A percentile compares a stretch with the other conserved stretches of the same genome.
phyloP scores from a whole-genome alignment of 2,329 filamentous ascomycete genomes.

The Microthyrium microscopicum region DNA sequence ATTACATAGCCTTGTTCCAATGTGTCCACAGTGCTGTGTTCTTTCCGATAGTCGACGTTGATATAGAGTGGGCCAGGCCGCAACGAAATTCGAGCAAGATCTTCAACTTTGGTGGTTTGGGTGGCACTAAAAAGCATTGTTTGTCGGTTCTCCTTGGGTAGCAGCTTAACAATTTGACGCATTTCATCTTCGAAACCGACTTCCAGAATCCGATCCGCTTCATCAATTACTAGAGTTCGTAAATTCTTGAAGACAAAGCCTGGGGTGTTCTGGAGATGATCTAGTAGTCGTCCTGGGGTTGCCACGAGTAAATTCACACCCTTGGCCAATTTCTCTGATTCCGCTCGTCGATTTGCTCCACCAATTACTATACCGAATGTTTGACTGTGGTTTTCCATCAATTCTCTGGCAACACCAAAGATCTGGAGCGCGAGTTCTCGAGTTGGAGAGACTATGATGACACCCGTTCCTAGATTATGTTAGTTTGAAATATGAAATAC shows the following conservation, averaged over 20 bases:
- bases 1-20: slow-evolving; percentile 92
- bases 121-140: slow-evolving; percentile 98
- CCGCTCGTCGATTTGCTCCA: slow-evolving; percentile 76
- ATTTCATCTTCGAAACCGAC: slow-evolving; percentile 98
- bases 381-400: slow-evolving; percentile 86
- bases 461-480: slow-evolving; percentile 49
- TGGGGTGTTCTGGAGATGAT: slow-evolving; percentile 85
- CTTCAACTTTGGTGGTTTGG: slow-evolving; percentile 96
- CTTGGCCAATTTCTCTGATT: slow-evolving; percentile 86
- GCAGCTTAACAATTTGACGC: slow-evolving; percentile 86
- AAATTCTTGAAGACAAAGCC: slow-evolving; percentile 86
- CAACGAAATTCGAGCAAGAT: slow-evolving; percentile 84
- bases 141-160: slow-evolving; percentile 73
- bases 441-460: slow-evolving; percentile 83
- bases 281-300: slow-evolving; percentile 79
- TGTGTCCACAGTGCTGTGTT: slow-evolving; percentile 82
- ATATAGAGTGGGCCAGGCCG: slow-evolving; percentile 86
- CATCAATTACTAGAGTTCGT: slow-evolving; percentile 83
- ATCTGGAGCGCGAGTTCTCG: slow-evolving; percentile 91
- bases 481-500: neutral
- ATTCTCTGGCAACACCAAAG: slow-evolving; percentile 82
- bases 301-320: slow-evolving; percentile 91
- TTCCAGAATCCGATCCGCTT: slow-evolving; percentile 91
- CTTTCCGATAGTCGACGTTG: slow-evolving; percentile 82
- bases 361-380: slow-evolving; percentile 95